A percentile compares a stretch with the other conserved stretches of the same genome.
Conservation (phyloP, 2,329 filamentous ascomycete genomes). For the Aspergillus ochraceoroseus region DNA sequence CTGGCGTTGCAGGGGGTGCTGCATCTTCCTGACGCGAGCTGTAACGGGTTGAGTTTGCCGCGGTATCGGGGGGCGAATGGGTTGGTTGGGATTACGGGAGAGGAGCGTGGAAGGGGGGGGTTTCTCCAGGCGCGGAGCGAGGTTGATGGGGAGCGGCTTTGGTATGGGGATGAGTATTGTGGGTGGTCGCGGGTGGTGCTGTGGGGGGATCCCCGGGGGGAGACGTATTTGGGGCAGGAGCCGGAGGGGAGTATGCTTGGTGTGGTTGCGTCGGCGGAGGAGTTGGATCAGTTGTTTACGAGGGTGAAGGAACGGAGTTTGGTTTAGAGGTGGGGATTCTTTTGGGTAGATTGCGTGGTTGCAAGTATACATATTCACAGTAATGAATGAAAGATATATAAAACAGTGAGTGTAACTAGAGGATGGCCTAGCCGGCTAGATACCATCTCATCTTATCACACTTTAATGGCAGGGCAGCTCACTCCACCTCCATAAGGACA, state of each 20-base stretch:
- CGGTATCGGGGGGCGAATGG: constrained; percentile 12
- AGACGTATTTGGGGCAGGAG: constrained; percentile 9
- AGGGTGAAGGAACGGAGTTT: constrained; percentile 15
- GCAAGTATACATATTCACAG: too few species aligned
- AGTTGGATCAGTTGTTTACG: constrained; percentile 17
- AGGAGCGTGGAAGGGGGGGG: constrained; percentile 3
- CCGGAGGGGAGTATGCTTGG: constrained; percentile 8
- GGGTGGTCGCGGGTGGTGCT: constrained; percentile 17
- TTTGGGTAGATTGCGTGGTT: constrained; percentile 2
- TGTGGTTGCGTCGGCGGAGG: constrained; percentile 17
- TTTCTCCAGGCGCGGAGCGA: constrained; percentile 12
- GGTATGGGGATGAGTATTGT: constrained; percentile 17
- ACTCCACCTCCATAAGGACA: constrained; percentile 38
- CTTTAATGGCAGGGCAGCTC: constrained; percentile 6
- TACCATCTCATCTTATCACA: neutral
- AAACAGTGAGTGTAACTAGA: too few species aligned
- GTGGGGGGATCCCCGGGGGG: constrained; percentile 16
- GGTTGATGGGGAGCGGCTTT: constrained; percentile 15
- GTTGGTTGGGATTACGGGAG: constrained; percentile 7
- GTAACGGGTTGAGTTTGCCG: constrained; percentile 20
- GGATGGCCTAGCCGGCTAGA: constrained; percentile 5
- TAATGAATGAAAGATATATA: too few species aligned
- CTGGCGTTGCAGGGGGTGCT: constrained; percentile 19
- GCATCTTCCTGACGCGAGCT: constrained; percentile 21
- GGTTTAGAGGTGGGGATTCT: neutral